These are phyloP conservation scores for Juglanconis sp. DNA, from an alignment of 2,329 filamentous ascomycete genomes.

Conservation along the genomic window DNA sequence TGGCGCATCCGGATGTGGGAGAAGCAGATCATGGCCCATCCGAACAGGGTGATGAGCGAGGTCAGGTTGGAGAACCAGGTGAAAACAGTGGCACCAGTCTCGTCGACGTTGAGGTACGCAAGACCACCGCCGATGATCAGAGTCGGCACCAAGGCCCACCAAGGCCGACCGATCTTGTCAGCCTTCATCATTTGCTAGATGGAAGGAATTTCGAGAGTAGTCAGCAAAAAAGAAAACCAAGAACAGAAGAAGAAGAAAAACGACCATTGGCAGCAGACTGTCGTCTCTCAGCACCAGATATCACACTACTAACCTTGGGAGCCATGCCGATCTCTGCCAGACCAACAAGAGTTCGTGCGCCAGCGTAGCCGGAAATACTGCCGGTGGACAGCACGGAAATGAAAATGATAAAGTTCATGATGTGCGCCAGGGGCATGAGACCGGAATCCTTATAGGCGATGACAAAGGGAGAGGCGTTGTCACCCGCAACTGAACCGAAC, in stretches of 20 bases:
- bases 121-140: conserved; percentile 46
- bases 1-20: conserved; percentile 40
- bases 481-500: conserved; percentile 35
- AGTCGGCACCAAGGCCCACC: conserved; percentile 43
- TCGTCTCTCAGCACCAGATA: too few relatives aligned
- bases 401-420: conserved; percentile 48
- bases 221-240: neutral
- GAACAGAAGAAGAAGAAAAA: too few relatives aligned
- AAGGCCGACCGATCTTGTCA: conserved; percentile 34
- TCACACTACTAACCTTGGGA: conserved; percentile 24
- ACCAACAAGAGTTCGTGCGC: conserved; percentile 41
- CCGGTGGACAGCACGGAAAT: conserved; percentile 44
- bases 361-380: conserved; percentile 40
- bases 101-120: conserved; percentile 39
- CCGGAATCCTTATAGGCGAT: conserved; percentile 41
- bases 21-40: conserved; percentile 42
- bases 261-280: too few relatives aligned
- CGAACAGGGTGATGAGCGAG: conserved; percentile 41
- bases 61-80: conserved; percentile 45
- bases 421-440: conserved; percentile 37
- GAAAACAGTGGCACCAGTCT: conserved; percentile 40
- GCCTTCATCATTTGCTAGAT: conserved; percentile 27
- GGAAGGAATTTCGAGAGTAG: neutral
- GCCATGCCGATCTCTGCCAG: conserved; percentile 41
- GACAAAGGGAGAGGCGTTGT: conserved; percentile 44